Evolutionary conservation across 2,329 filamentous ascomycete genomes (phyloP).

Genomic region (Colletotrichum abscissum): DNA sequence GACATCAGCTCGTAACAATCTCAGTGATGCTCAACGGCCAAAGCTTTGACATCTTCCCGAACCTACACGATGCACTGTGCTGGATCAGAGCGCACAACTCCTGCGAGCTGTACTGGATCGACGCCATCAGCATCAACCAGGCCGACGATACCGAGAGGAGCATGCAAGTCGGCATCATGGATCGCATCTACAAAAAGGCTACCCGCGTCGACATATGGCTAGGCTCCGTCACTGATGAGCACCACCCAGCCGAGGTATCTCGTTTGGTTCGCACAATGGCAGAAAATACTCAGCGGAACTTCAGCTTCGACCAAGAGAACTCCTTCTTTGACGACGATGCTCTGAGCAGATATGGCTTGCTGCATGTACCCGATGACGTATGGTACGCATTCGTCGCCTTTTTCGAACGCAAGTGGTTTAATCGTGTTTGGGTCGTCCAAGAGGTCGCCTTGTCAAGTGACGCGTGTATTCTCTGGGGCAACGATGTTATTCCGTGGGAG

Average conservation of each 20-base stretch:
- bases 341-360: constrained; percentile 2
- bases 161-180: constrained; percentile 35
- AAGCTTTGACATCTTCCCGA: neutral
- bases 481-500: constrained; percentile 25
- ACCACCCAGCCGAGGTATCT: constrained; percentile 13
- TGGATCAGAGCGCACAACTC: constrained; percentile 18
- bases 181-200: constrained; percentile 35
- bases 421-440: constrained; percentile 36
- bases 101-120: constrained; percentile 29
- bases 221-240: constrained; percentile 13
- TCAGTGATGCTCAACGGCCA: neutral
- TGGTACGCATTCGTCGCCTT: constrained; percentile 33
- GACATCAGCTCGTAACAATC: neutral
- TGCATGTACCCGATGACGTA: neutral
- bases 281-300: neutral
- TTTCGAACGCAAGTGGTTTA: constrained; percentile 35
- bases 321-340: neutral
- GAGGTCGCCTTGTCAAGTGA: constrained; percentile 33
- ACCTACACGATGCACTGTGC: constrained; percentile 11
- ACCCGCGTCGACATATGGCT: constrained; percentile 35
- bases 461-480: constrained; percentile 31
- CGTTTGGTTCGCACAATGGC: constrained; percentile 8
- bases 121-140: constrained; percentile 37
- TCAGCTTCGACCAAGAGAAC: neutral
- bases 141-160: constrained; percentile 22